phyloP scores from a whole-genome alignment of 371 early-diverging fungal genomes.

The Dinochytrium kinnereticum region DNA sequence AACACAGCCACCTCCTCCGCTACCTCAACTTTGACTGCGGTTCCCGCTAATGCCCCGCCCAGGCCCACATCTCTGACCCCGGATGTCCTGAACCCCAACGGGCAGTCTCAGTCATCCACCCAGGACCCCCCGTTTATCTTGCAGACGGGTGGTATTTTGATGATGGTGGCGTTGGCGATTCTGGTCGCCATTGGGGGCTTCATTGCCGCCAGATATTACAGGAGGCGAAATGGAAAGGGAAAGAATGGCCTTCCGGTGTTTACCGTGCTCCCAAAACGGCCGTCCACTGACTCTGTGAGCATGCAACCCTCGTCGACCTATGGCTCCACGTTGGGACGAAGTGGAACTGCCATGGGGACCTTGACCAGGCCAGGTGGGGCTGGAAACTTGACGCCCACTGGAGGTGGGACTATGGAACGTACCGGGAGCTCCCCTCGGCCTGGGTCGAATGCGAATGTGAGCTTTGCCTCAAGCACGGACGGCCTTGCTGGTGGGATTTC shows the following conservation, averaged over 20 bases:
- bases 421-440: too few relatives aligned
- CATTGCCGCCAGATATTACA: background rate
- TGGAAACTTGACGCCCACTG: too few relatives aligned
- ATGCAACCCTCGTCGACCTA: background rate
- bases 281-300: background rate
- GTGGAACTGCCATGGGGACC: too few relatives aligned
- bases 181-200: background rate
- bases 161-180: background rate
- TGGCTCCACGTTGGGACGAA: too few relatives aligned
- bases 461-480: too few relatives aligned
- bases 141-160: background rate
- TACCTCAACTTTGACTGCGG: background rate
- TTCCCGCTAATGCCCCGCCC: background rate
- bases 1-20: too few relatives aligned
- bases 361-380: too few relatives aligned
- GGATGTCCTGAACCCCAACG: background rate
- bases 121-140: background rate
- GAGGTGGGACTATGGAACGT: too few relatives aligned
- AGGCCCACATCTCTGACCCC: constrained; percentile 1
- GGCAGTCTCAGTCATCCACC: background rate
- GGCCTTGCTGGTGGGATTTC: too few relatives aligned
- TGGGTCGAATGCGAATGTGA: too few relatives aligned
- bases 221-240: background rate
- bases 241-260: background rate
- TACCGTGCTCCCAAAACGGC: background rate